Evolutionary conservation across 768 basidiomycete species (phyloP).

Genomic region (Lactarius indigo): DNA sequence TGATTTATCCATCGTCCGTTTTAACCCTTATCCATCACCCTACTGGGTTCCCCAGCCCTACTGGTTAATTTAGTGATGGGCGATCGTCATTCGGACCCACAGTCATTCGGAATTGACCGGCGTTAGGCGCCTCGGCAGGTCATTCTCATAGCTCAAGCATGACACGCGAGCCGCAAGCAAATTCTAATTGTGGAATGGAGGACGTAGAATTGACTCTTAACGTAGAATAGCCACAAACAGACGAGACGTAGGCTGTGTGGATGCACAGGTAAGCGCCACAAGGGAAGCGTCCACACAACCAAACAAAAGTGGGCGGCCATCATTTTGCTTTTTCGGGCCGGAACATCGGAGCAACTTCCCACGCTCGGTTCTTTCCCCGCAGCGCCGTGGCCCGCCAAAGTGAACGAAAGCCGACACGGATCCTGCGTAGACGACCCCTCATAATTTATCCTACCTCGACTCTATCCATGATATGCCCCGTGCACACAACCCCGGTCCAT

Average conservation of each 20-base stretch:
- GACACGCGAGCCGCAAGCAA: neutral
- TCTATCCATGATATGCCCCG: slow-evolving; percentile 84
- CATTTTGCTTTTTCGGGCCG: slow-evolving; percentile 24
- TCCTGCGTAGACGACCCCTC: slow-evolving; percentile 23
- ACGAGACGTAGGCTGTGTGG: slow-evolving; percentile 1
- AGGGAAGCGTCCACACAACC: slow-evolving; percentile 15
- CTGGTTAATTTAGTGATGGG: neutral
- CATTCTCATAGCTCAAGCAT: neutral
- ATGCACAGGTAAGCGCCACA: slow-evolving; percentile 22
- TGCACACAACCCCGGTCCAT: slow-evolving; percentile 70
- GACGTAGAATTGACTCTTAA: slow-evolving; percentile 7
- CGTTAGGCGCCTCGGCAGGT: neutral
- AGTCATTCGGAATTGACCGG: neutral
- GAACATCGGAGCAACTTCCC: slow-evolving; percentile 24
- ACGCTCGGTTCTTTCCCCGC: slow-evolving; percentile 27
- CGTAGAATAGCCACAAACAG: slow-evolving; percentile 4
- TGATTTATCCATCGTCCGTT: neutral
- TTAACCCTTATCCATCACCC: neutral
- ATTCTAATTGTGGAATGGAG: neutral
- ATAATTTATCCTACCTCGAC: slow-evolving; percentile 29
- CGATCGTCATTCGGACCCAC: neutral
- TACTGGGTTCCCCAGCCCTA: neutral
- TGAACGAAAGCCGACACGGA: slow-evolving; percentile 25
- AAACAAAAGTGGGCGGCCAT: slow-evolving; percentile 24
- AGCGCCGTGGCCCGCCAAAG: slow-evolving; percentile 28